Evolutionary conservation across 129 eudicot species (phyloP).

Genomic region (Arctium lappa): DNA sequence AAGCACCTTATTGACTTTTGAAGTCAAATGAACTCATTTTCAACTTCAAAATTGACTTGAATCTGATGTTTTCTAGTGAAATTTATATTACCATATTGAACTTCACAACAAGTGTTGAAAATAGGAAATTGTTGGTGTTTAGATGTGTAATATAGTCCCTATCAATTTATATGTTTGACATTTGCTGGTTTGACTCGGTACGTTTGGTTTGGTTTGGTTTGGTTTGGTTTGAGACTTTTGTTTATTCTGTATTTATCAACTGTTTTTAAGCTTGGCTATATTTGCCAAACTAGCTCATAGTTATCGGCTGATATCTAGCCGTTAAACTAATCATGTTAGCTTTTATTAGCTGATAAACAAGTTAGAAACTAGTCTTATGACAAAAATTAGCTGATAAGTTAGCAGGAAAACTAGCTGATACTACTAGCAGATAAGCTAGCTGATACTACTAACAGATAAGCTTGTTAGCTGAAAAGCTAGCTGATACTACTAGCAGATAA

Average conservation of each 20-base stretch:
- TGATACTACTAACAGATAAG: no score
- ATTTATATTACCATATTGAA: background rate
- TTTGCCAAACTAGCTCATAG: background rate
- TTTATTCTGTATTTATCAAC: background rate
- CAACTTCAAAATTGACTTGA: slow-evolving; percentile 16
- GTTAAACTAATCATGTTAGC: no score
- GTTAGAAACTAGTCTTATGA: background rate
- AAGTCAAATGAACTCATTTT: slow-evolving; percentile 5
- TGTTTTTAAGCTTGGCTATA: no score
- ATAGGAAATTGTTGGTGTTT: background rate
- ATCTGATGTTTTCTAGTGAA: background rate
- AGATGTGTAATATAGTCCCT: background rate
- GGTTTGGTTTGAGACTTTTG: background rate
- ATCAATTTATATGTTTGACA: background rate
- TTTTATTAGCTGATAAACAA: background rate
- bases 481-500: no score
- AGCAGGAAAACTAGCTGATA: no score
- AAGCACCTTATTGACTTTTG: slow-evolving; percentile 18
- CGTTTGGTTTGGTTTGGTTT: background rate
- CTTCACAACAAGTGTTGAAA: background rate
- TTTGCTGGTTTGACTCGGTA: background rate
- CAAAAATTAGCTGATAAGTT: background rate
- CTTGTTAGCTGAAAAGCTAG: no score
- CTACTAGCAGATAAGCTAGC: no score
- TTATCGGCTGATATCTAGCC: background rate